Conservation (phyloP, 495 filamentous ascomycete genomes). For the Neurospora terricola region DNA sequence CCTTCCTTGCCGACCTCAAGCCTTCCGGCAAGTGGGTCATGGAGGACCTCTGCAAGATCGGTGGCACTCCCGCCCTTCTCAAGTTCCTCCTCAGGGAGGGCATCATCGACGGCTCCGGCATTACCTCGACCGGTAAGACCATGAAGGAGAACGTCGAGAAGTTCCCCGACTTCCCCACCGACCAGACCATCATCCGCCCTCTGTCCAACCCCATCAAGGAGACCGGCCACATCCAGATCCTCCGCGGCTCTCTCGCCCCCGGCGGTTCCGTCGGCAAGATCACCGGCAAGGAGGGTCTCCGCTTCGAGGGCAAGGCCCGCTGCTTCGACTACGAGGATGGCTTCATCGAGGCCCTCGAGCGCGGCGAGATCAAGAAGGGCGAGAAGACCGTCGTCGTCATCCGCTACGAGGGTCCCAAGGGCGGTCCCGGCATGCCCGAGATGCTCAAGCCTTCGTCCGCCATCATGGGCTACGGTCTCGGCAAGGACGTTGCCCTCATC, state of each 20-base stretch:
- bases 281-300: constrained; percentile 91
- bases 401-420: constrained; percentile 84
- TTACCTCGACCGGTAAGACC: constrained; percentile 93
- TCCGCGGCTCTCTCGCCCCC: constrained; percentile 82
- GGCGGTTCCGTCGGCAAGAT: constrained; percentile 95
- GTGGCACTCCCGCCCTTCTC: constrained; percentile 81
- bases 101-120: constrained; percentile 73
- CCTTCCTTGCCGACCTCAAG: constrained; percentile 93
- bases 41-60: constrained; percentile 80
- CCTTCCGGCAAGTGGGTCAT: constrained; percentile 96
- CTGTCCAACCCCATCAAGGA: constrained; percentile 85
- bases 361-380: constrained; percentile 81
- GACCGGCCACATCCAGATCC: constrained; percentile 94
- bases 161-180: constrained; percentile 63
- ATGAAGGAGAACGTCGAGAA: constrained; percentile 81
- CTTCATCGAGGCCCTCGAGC: constrained; percentile 69
- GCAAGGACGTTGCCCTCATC: constrained; percentile 70
- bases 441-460: constrained; percentile 77
- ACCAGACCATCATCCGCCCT: constrained; percentile 88
- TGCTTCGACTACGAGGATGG: constrained; percentile 80
- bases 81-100: constrained; percentile 89
- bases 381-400: constrained; percentile 98
- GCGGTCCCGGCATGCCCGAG: constrained; percentile 77
- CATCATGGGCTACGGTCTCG: constrained; percentile 80
- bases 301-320: constrained; percentile 77